Base-by-base conservation (phyloP, 75 land plant genomes). In the Adiantum capillusveneris region DNA sequence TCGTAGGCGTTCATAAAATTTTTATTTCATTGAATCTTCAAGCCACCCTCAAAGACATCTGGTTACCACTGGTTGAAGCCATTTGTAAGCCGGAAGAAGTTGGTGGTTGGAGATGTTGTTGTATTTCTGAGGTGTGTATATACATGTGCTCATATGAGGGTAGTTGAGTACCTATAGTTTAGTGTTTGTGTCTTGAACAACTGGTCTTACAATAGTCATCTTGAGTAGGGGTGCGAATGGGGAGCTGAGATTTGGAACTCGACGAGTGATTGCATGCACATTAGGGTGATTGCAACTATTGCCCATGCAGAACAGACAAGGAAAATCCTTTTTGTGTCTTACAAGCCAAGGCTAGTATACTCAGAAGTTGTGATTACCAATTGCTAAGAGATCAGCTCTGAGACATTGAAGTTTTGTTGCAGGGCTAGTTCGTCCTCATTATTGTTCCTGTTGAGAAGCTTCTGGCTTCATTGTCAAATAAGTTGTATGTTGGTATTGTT, bases 381-480 rank as follows among this genome's bases (percentile, higher is more conserved):
- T 9, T 39, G 42, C 13, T 7, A 39, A 13, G 42, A 9, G 12
- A 9, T 39, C 12, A 13, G 42, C 42, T 39, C 13, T 9, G 7
- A 70, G 60, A 56, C n/a, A 25, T 5, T n/a, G n/a, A 21, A 37
- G 52, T 49, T 46, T 3, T 5, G 49, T 34, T 67, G 20, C 80
- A 87, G 92, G 43, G 76, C 85, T 42, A 84, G 92, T 66, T 73
- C 70, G 29, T 60, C 90, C 25, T 87, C 84, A 51, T 84, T 87
- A 77, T 87, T 45, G 74, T 84, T 29, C 77, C 72, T 60, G 59
- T 72, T 1, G 77, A 81, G 74, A 84, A 81, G 64, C 81, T 85
- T 48, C 72, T 75, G 43, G 76, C 84, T 55, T 73, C 88, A 21
- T 44, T 39, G 45, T 72, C 29, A 6, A 25, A 56, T n/a, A 65